Percentiles rank a stretch among this genome's conserved stretches.
These are phyloP conservation scores for Ruellia speciosa DNA, from an alignment of 305 asterid genomes.

Conservation along the genomic window DNA sequence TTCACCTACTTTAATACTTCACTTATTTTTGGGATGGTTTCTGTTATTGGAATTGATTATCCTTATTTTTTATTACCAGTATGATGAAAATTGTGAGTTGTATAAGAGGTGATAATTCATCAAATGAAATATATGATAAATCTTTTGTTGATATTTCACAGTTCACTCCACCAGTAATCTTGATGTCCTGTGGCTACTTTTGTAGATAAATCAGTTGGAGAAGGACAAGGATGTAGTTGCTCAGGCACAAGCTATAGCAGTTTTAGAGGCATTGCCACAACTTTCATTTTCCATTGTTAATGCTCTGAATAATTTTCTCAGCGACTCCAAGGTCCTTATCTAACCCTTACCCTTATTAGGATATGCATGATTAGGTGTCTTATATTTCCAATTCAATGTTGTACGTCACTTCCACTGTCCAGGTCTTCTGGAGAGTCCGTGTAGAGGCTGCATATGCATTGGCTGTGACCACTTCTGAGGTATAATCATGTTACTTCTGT, in stretches of 20 bases:
- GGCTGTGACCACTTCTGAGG: constrained; percentile 88
- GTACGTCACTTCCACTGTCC: constrained; percentile 25
- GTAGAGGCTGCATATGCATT: constrained; percentile 91
- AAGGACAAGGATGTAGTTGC: constrained; percentile 97
- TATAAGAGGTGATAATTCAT: constrained; percentile 7
- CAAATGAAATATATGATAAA: neutral
- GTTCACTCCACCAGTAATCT: constrained; percentile 11
- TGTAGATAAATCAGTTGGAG: constrained; percentile 91
- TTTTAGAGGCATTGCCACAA: constrained; percentile 73
- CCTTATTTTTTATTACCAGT: constrained; percentile 3
- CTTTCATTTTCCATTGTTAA: constrained; percentile 72
- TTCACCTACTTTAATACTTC: constrained; percentile 7
- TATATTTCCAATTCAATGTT: constrained; percentile 19
- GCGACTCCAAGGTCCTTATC: constrained; percentile 73
- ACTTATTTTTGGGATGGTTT: constrained; percentile 3
- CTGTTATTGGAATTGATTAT: constrained; percentile 3
- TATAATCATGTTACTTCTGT: constrained; percentile 22
- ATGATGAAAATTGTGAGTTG: constrained; percentile 4
- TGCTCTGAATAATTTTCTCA: constrained; percentile 74
- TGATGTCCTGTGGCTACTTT: constrained; percentile 19
- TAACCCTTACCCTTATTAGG: constrained; percentile 16
- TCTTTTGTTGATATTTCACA: constrained; percentile 16
- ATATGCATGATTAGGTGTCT: constrained; percentile 9
- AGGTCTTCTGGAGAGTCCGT: constrained; percentile 98
- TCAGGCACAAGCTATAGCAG: constrained; percentile 89